Evolutionary conservation across 148 eudicot genomes (phyloP), one percentile per base, ranked within the genome.

Genomic region (Selenicereus undatus): DNA sequence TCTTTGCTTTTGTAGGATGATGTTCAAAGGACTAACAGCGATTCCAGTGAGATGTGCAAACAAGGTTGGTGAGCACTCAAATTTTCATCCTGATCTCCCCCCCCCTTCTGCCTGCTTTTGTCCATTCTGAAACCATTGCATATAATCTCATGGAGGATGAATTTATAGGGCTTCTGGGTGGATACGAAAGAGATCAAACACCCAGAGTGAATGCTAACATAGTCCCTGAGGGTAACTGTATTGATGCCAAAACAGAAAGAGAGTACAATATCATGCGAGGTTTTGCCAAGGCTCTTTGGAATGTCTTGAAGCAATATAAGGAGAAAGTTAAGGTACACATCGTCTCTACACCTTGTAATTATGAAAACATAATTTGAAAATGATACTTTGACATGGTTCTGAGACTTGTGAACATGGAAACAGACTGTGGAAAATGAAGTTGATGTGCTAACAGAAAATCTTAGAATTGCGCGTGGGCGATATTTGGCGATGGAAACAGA

Each of bases 221-320:
- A 58, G 77, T 58, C 27, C 50, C 77, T 2, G 73, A 74, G 52
- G 84, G 76, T n/a, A 27, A 75, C 68, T 26, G 21, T 36, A 29
- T 35, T 54, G 83, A 82, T 74, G 84, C 79, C 79, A 86, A 84
- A 78, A 75, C 76, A 45, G 85, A 85, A 52, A 89, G 95, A 77
- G 83, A 85, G 24, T 78, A 86, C 73, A 66, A 78, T 42, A 83
- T 91, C 76, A 77, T 92, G 90, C 87, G 78, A 78, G 89, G 89
- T 76, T 82, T 95, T 84, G 86, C 98, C 32, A 92, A 90, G 89
- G 94, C 97, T 79, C 62, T 93, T 29, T 93, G 94, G 97, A 88
- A 79, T 39, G 88, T 87, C 42, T 76, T 96, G 88, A 93, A 91
- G 86, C 84, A 93, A 85, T 89, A 89, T 75, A 93, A 91, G 82